phyloP scores from a whole-genome alignment of 2,329 filamentous ascomycete species.

The Beauveria varroae region DNA sequence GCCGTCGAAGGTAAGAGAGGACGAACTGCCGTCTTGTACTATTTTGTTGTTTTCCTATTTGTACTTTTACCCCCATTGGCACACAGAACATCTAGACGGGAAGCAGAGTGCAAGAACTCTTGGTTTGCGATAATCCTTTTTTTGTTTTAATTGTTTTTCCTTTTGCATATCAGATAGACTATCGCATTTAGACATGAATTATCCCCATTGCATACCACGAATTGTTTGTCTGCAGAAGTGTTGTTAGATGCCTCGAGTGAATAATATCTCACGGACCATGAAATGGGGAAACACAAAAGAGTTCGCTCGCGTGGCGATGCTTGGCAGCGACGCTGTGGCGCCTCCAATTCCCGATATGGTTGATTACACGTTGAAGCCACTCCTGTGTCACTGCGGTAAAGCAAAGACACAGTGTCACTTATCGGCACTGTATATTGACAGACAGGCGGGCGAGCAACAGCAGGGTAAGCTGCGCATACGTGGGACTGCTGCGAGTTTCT shows the following conservation, averaged over 20 bases:
- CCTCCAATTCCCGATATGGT: neutral
- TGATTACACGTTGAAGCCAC: constrained; percentile 3
- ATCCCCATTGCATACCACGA: neutral
- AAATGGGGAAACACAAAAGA: neutral
- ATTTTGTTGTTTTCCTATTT: constrained; percentile 9
- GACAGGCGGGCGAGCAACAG: neutral
- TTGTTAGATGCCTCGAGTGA: neutral
- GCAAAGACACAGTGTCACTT: neutral
- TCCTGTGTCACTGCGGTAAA: neutral
- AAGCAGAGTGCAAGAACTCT: constrained; percentile 6
- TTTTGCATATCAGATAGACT: constrained; percentile 9
- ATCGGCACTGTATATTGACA: neutral
- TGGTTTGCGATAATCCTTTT: neutral
- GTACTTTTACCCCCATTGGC: constrained; percentile 10
- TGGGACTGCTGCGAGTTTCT: too few relatives aligned
- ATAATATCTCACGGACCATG: neutral
- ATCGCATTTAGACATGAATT: neutral
- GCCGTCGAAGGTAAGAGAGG: neutral
- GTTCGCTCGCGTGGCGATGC: neutral
- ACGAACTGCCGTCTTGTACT: neutral
- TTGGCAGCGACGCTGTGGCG: neutral
- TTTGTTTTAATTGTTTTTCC: neutral
- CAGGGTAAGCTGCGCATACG: neutral
- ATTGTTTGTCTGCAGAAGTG: neutral
- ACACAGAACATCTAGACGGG: constrained; percentile 12